These are phyloP conservation scores for Neurospora hispaniola DNA, from an alignment of 495 filamentous ascomycete genomes.

Conservation along the genomic window DNA sequence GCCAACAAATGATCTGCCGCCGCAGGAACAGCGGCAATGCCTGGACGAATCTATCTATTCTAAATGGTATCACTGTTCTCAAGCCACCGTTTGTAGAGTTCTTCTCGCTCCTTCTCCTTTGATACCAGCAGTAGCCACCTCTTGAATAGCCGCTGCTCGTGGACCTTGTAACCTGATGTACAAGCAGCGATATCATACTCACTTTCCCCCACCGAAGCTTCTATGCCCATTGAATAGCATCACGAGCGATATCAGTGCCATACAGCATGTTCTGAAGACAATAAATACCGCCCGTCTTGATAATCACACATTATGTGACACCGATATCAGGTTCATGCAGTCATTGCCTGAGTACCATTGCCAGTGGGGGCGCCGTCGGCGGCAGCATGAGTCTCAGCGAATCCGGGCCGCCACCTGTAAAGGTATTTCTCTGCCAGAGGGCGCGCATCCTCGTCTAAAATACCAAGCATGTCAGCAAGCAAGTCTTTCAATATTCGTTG, in stretches of 20 bases:
- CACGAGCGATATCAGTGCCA: no score
- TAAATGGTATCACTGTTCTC: background rate
- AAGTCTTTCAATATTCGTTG: constrained; percentile 6
- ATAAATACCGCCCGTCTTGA: background rate
- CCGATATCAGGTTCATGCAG: background rate
- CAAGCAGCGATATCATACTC: background rate
- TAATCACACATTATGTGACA: background rate
- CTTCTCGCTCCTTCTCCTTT: background rate
- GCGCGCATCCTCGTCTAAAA: constrained; percentile 37
- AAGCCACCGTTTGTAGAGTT: background rate
- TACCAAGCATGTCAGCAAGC: constrained; percentile 1
- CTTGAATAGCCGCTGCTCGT: background rate
- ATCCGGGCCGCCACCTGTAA: constrained; percentile 41
- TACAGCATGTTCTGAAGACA: background rate
- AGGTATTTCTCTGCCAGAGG: constrained; percentile 44
- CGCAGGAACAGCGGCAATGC: background rate
- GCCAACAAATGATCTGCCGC: background rate
- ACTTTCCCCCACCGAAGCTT: background rate
- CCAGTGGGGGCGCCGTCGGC: background rate
- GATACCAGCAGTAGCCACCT: background rate
- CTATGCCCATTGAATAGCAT: background rate
- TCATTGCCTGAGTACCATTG: constrained; percentile 2
- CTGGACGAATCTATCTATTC: background rate
- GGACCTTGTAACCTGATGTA: background rate
- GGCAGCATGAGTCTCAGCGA: constrained; percentile 30